These are phyloP conservation scores for Prunus mira DNA, from an alignment of 306 rosid genomes.

Conservation along the genomic window DNA sequence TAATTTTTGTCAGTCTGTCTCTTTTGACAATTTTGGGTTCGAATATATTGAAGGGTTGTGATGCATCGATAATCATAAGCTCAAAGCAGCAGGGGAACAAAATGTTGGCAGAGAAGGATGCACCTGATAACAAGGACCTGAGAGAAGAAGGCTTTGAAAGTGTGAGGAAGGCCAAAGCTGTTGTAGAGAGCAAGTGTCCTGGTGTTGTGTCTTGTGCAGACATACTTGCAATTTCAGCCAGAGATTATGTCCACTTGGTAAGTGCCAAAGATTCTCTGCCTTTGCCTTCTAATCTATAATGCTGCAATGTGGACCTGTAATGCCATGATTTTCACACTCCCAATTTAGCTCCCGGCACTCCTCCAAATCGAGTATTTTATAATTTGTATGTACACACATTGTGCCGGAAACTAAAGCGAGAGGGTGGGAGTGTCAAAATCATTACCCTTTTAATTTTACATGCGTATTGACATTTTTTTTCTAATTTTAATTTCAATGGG, in stretches of 20 bases:
- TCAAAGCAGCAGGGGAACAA: conserved; percentile 56
- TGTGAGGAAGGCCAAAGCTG: conserved; percentile 65
- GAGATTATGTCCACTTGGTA: conserved; percentile 84
- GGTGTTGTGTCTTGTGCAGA: conserved; percentile 90
- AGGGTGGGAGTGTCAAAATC: not conserved
- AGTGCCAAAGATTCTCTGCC: conserved; percentile 11
- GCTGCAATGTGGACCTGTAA: conserved; percentile 9
- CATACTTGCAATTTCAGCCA: conserved; percentile 85
- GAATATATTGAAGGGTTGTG: conserved; percentile 65
- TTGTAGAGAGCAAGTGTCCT: conserved; percentile 83
- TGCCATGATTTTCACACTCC: not conserved
- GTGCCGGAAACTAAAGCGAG: too few relatives aligned
- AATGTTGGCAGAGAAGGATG: conserved; percentile 69
- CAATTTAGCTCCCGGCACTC: not conserved
- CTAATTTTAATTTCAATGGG: not conserved
- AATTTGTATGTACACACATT: too few relatives aligned
- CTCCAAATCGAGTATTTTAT: too few relatives aligned
- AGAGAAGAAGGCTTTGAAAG: conserved; percentile 68
- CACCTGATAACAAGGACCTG: conserved; percentile 67
- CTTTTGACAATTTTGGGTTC: not conserved
- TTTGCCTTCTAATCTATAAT: not conserved
- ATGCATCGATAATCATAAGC: conserved; percentile 67
- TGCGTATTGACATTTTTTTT: not conserved
- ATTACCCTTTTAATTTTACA: not conserved
- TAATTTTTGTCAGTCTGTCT: not conserved